Conservation (phyloP, 371 early-diverging fungal species). For the Amoeboaphelidium occidentale region DNA sequence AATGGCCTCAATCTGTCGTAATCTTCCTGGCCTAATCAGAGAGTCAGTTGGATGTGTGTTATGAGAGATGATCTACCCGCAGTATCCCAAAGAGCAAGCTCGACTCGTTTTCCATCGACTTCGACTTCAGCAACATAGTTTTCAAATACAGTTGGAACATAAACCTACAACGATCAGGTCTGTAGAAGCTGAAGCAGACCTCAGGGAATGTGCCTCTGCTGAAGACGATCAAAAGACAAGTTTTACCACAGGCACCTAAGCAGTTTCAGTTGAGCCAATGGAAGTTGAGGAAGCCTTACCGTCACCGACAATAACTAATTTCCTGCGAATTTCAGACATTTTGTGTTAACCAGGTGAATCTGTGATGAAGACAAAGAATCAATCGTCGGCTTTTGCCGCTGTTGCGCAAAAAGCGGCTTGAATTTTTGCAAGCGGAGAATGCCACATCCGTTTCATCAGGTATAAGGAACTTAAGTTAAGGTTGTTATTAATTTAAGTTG, state of each 20-base stretch:
- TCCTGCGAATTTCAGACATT: constrained; percentile 69
- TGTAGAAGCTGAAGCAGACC: constrained; percentile 18
- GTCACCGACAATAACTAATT: constrained; percentile 91
- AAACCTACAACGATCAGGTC: constrained; percentile 17
- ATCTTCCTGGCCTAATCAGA: constrained; percentile 53
- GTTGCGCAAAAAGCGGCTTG: no score
- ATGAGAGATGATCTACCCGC: constrained; percentile 36
- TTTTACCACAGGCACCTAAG: constrained; percentile 92
- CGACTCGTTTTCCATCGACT: constrained; percentile 71
- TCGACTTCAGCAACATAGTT: constrained; percentile 81
- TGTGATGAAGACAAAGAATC: no score
- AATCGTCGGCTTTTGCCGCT: no score
- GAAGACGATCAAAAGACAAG: constrained; percentile 81
- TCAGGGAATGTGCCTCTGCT: constrained; percentile 78
- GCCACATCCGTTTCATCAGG: no score
- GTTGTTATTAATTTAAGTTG: no score
- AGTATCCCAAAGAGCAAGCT: constrained; percentile 94
- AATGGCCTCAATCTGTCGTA: constrained; percentile 89
- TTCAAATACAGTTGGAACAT: constrained; percentile 90
- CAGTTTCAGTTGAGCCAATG: neutral
- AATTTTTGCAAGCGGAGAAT: no score
- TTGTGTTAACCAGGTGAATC: neutral
- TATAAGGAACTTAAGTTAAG: no score
- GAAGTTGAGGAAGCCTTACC: constrained; percentile 21
- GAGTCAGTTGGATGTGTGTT: neutral